Conservation (phyloP, 1,139 yeast species). For the Debaryomyces psychrophilus region DNA sequence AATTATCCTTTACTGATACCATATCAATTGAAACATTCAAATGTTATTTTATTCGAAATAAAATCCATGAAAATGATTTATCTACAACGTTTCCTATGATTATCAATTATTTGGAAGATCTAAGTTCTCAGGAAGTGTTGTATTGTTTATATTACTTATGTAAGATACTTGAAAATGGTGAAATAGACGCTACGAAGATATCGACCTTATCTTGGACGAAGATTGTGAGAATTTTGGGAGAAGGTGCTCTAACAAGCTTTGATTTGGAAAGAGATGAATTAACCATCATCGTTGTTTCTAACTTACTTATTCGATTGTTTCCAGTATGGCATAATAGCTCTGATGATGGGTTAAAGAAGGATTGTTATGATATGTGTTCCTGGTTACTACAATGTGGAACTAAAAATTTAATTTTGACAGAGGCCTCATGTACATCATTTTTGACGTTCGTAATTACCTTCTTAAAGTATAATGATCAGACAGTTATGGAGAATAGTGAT, state of each 20-base stretch:
- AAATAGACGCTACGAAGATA: not conserved
- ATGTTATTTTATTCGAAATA: not conserved
- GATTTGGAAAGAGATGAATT: conserved; percentile 41
- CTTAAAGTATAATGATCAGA: conserved; percentile 13
- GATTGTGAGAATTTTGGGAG: conserved; percentile 35
- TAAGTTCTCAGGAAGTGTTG: conserved; percentile 4
- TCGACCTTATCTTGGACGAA: conserved; percentile 12
- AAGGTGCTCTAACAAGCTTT: conserved; percentile 28
- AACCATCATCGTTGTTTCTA: conserved; percentile 31
- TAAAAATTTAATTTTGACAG: conserved; percentile 30
- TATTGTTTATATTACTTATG: conserved; percentile 8
- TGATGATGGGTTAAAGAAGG: conserved; percentile 28
- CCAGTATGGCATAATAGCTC: conserved; percentile 14
- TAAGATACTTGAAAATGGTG: not conserved
- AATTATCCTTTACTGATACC: not conserved
- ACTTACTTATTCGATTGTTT: conserved; percentile 23
- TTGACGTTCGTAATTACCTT: conserved; percentile 18
- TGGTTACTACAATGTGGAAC: conserved; percentile 38
- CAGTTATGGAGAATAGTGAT: conserved; percentile 15
- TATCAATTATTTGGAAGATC: not conserved
- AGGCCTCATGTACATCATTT: conserved; percentile 22
- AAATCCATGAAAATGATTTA: not conserved
- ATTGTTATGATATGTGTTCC: conserved; percentile 37
- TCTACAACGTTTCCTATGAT: not conserved
- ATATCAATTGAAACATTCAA: conserved; percentile 4